phyloP scores from a whole-genome alignment of 768 basidiomycete genomes.

The Coprinellus aureogranulatus region DNA sequence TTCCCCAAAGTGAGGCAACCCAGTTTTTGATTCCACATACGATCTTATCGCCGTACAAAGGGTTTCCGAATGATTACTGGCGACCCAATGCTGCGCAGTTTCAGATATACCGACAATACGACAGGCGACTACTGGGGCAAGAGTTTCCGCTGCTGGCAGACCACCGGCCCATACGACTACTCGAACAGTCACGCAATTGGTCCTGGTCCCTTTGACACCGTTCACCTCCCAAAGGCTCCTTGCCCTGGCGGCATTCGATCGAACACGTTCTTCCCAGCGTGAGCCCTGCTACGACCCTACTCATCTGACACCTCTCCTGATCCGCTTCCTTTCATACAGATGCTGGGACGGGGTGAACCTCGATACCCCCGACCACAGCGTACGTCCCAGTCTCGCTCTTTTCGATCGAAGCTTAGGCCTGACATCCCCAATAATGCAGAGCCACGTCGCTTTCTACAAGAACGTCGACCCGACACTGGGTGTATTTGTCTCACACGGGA shows the following conservation, averaged over 20 bases:
- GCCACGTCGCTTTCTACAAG: background rate
- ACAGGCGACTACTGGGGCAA: background rate
- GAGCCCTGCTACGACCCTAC: background rate
- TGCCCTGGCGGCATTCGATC: slow-evolving; percentile 7
- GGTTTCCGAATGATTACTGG: slow-evolving; percentile 12
- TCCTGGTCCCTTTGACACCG: slow-evolving; percentile 5
- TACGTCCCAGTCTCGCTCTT: no score
- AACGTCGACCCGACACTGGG: background rate
- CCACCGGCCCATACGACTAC: background rate
- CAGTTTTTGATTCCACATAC: background rate
- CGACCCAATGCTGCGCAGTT: slow-evolving; percentile 1
- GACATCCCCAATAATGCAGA: background rate
- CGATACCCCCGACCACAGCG: slow-evolving; percentile 2
- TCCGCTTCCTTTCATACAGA: background rate
- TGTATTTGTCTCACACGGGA: background rate
- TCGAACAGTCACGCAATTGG: slow-evolving; percentile 5
- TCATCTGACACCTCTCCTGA: background rate
- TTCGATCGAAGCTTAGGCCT: no score
- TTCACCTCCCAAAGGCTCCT: background rate
- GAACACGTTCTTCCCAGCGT: slow-evolving; percentile 8
- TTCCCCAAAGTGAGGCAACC: slow-evolving; percentile 10
- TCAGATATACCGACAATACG: background rate
- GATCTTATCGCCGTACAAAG: background rate
- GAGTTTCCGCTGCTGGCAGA: slow-evolving; percentile 6
- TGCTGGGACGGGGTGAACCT: slow-evolving; percentile 10